A percentile compares a stretch with the other conserved stretches of the same genome.
Conservation (phyloP, 768 basidiomycete genomes). For the Tulasnella sp. region DNA sequence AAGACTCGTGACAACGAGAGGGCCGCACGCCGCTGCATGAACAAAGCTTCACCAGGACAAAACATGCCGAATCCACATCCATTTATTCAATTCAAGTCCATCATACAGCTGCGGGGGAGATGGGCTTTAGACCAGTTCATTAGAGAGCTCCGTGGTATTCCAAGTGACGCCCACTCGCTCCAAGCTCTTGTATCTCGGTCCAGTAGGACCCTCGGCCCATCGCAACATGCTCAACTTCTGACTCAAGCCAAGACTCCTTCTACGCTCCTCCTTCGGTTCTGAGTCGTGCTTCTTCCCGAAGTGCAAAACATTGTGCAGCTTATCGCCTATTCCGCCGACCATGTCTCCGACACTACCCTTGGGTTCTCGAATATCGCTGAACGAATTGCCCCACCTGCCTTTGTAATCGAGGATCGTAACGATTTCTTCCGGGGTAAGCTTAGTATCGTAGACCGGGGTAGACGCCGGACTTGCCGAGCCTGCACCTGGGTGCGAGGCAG, state of each 20-base stretch:
- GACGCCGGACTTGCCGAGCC: not conserved
- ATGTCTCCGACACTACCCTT: conserved; percentile 3
- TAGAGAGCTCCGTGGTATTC: conserved; percentile 11
- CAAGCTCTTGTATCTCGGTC: conserved; percentile 29
- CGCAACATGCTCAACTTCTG: conserved; percentile 24
- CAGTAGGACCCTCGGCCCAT: conserved; percentile 28
- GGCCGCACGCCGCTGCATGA: not conserved
- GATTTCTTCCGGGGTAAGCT: conserved; percentile 10
- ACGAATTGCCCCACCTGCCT: conserved; percentile 24
- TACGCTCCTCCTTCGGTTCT: conserved; percentile 8
- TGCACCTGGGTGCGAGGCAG: not conserved
- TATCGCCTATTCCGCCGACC: not conserved
- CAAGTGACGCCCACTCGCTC: conserved; percentile 25
- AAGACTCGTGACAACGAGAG: not conserved
- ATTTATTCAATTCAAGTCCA: not conserved
- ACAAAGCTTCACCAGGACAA: not conserved
- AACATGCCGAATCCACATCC: not conserved
- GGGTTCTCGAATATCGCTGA: conserved; percentile 12
- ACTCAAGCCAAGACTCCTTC: not conserved
- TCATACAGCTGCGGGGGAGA: not conserved
- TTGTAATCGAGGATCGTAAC: conserved; percentile 20
- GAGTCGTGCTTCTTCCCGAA: not conserved
- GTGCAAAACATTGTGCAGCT: not conserved
- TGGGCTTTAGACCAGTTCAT: not conserved
- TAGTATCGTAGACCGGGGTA: conserved; percentile 2